Base-by-base conservation (phyloP, 1,284 basidiomycete species). In the Tilletia indica region DNA sequence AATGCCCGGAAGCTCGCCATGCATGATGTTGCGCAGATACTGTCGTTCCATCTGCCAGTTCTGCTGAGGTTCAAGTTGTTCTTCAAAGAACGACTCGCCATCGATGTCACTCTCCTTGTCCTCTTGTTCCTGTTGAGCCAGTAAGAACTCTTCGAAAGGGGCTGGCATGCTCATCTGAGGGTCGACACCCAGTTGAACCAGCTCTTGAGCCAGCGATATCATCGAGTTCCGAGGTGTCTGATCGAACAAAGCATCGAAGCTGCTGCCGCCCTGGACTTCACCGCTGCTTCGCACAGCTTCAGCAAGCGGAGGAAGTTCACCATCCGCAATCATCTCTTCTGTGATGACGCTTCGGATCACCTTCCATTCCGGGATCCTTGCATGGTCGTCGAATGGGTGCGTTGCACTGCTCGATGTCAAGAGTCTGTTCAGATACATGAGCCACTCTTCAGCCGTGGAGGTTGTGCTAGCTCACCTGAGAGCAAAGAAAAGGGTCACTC, bases 401-500 rank as follows among this genome's bases (percentile, higher is more conserved):
- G 34, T 16, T 14, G 61, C 61, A 39, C 61, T 64, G 61, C 5
- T 58, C 25, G 34, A 6, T 12, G 25, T 21, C 16, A 31, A 25
- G 42, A 8, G 1, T 64, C 12, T 36, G 36, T 64, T 4, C 8
- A 9, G 58, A 8, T 36, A 5, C 25, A 36, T 14, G 3, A 3
- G n/a, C 8, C 9, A 2, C 19, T 14, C 12, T 4, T 19, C 19
- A 39, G 34, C 34, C 19, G 12, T 1, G 12, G 14, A 21, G 1
- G 42, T 14, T 45, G 42, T 45, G 9, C 61, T 19, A 19, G 34
- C 58, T 25, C 34, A 64, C 61, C 36, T 64, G 34, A 64, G 61
- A 11, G 38, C 38, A 39, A 38, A 64, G 61, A 64, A 64, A 36
- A 64, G 36, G 14, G 61, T 64, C 36, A 64, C 61, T 36, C 61